These are phyloP conservation scores for Aspergillus bridgeri DNA, from an alignment of 495 filamentous ascomycete species.

Conservation along the genomic window DNA sequence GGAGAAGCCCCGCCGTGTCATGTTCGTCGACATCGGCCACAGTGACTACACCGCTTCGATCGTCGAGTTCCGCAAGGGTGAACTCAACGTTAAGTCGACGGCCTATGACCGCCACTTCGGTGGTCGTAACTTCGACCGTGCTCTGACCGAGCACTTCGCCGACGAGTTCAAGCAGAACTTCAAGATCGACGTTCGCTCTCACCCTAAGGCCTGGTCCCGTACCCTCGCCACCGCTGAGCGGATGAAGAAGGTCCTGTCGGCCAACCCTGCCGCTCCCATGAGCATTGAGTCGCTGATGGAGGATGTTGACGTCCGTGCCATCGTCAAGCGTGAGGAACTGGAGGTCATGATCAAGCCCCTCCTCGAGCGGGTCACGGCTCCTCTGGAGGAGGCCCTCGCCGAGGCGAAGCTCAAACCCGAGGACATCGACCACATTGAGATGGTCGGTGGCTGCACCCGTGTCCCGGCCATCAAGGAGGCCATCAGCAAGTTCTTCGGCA, in stretches of 20 bases:
- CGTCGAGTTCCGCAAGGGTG: constrained; percentile 96
- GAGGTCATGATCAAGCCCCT: constrained; percentile 87
- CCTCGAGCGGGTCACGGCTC: constrained; percentile 65
- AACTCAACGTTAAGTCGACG: constrained; percentile 90
- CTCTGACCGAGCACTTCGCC: constrained; percentile 88
- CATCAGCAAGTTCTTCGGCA: constrained; percentile 87
- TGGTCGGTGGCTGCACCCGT: constrained; percentile 94
- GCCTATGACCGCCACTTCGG: constrained; percentile 94
- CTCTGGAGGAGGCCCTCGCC: constrained; percentile 84
- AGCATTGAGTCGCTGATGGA: constrained; percentile 99
- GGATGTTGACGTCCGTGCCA: constrained; percentile 82
- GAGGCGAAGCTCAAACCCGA: constrained; percentile 86
- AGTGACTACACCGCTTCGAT: constrained; percentile 92
- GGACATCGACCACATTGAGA: constrained; percentile 91
- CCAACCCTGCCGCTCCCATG: constrained; percentile 88
- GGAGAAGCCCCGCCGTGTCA: constrained; percentile 89
- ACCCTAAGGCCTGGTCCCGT: constrained; percentile 84
- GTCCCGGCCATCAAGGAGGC: constrained; percentile 89
- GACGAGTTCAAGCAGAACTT: constrained; percentile 92
- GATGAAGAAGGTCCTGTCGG: constrained; percentile 97
- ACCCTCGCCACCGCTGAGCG: constrained; percentile 89
- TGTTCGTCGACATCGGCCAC: constrained; percentile 94
- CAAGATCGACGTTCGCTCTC: constrained; percentile 83
- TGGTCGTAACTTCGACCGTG: constrained; percentile 95
- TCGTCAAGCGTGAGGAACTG: constrained; percentile 92